Evolutionary conservation across 208 protist species (phyloP).

Genomic region (Leishmania major): DNA sequence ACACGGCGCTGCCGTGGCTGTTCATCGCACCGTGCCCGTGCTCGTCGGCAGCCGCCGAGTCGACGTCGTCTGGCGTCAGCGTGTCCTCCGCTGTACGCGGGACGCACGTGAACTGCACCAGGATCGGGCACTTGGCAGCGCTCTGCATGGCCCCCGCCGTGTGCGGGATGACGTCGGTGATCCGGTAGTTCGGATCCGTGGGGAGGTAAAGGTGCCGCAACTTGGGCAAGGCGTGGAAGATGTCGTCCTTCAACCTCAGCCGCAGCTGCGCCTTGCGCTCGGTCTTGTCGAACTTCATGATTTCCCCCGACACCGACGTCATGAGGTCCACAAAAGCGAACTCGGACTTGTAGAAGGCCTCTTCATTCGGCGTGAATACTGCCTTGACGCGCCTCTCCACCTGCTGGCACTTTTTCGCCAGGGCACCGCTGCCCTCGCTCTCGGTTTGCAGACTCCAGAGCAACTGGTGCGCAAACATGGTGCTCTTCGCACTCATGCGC

Average conservation of each 20-base stretch:
- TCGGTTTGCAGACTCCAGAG: slow-evolving; percentile 86
- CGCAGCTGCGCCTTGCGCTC: slow-evolving; percentile 79
- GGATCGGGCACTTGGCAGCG: slow-evolving; percentile 91
- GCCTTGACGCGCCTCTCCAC: slow-evolving; percentile 40
- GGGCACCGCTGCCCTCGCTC: slow-evolving; percentile 45
- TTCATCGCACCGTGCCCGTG: slow-evolving; percentile 21
- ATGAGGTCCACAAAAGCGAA: slow-evolving; percentile 80
- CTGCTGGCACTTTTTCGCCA: slow-evolving; percentile 49
- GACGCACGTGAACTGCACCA: slow-evolving; percentile 88
- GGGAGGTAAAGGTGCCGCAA: slow-evolving; percentile 82
- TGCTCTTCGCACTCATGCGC: slow-evolving; percentile 59
- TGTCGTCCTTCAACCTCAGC: slow-evolving; percentile 57
- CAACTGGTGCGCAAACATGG: slow-evolving; percentile 87
- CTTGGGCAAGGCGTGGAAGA: slow-evolving; percentile 58
- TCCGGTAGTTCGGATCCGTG: slow-evolving; percentile 75
- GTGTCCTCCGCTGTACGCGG: slow-evolving; percentile 46
- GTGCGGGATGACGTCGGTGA: slow-evolving; percentile 72
- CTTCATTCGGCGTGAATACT: slow-evolving; percentile 50
- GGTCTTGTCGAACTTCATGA: slow-evolving; percentile 79
- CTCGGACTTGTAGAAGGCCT: slow-evolving; percentile 68
- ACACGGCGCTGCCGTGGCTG: not conserved
- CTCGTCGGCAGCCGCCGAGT: slow-evolving; percentile 16
- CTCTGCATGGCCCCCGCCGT: slow-evolving; percentile 88
- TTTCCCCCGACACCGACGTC: slow-evolving; percentile 79
- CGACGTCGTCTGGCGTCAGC: slow-evolving; percentile 26